These are phyloP conservation scores for Triticum dicoccoides DNA, from an alignment of 176 grass and related monocot genomes.

Conservation along the genomic window DNA sequence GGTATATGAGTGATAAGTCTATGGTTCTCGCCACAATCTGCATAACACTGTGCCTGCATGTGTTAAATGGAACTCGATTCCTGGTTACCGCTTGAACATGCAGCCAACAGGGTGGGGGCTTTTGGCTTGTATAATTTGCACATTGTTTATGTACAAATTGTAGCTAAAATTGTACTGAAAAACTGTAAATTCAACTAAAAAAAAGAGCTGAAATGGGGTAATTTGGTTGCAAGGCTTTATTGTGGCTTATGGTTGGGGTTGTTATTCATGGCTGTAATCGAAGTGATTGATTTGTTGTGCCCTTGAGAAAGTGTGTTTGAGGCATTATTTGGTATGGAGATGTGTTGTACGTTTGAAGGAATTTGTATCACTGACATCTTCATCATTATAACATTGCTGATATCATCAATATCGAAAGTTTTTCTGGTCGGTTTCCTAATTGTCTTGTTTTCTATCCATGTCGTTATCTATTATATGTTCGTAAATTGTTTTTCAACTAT, in stretches of 20 bases:
- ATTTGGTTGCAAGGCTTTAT: constrained; percentile 18
- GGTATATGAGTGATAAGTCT: constrained; percentile 72
- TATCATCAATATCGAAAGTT: background rate
- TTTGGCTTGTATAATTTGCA: constrained; percentile 5
- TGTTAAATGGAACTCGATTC: constrained; percentile 55
- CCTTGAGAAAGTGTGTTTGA: background rate
- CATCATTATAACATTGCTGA: background rate
- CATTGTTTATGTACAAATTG: constrained; percentile 26
- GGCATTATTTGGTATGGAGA: background rate
- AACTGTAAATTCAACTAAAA: constrained; percentile 37
- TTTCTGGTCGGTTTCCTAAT: background rate
- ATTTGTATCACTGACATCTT: background rate
- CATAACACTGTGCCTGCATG: constrained; percentile 75
- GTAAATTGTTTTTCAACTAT: background rate
- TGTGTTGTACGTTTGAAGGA: background rate
- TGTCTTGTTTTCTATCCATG: background rate
- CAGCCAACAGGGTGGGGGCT: background rate
- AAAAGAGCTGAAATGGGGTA: background rate
- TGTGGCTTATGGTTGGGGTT: constrained; percentile 8
- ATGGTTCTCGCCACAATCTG: constrained; percentile 69
- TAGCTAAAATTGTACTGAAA: constrained; percentile 14
- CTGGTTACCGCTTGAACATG: constrained; percentile 41
- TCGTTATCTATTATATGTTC: background rate
- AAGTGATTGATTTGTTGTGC: constrained; percentile 22
- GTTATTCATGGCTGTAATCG: background rate